Evolutionary conservation across 331 rosid species (phyloP).

Genomic region (Pyrus hybrid): DNA sequence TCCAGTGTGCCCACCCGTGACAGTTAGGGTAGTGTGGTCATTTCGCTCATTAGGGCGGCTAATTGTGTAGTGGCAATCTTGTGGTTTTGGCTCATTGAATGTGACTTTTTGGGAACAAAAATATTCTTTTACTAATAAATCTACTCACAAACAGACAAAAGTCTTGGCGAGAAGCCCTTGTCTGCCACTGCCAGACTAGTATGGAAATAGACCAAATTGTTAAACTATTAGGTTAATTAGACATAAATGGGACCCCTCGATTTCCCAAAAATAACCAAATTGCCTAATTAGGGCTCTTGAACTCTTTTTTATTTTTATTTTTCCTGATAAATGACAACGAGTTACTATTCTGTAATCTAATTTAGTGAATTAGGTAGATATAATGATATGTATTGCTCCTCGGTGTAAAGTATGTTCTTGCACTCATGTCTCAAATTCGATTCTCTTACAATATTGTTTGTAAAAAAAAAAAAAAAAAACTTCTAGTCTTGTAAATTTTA

Average conservation of each 20-base stretch:
- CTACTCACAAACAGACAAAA: constrained; percentile 42
- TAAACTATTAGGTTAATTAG: neutral
- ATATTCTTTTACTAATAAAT: constrained; percentile 15
- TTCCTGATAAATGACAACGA: neutral
- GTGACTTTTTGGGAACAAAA: constrained; percentile 20
- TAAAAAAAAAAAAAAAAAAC: too few relatives aligned
- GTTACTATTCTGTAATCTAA: neutral
- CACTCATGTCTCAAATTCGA: too few relatives aligned
- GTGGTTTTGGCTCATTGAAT: constrained; percentile 13
- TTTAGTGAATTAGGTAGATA: neutral
- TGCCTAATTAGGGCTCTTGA: neutral
- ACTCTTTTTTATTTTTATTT: neutral
- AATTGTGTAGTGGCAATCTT: constrained; percentile 18
- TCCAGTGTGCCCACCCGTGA: constrained; percentile 41
- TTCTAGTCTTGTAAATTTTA: too few relatives aligned
- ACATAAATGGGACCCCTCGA: neutral
- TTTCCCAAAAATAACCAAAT: neutral
- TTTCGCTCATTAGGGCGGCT: constrained; percentile 13
- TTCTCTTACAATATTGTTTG: too few relatives aligned
- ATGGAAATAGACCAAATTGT: neutral
- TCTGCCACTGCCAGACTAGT: constrained; percentile 21
- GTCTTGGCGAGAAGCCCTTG: constrained; percentile 30
- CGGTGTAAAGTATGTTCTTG: too few relatives aligned
- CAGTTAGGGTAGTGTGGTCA: constrained; percentile 28
- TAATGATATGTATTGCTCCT: too few relatives aligned